Evolutionary conservation across 352 stramenopile species (phyloP), one percentile per base, ranked within the genome.

Genomic region (Phytopythium cucurbitacearum): DNA sequence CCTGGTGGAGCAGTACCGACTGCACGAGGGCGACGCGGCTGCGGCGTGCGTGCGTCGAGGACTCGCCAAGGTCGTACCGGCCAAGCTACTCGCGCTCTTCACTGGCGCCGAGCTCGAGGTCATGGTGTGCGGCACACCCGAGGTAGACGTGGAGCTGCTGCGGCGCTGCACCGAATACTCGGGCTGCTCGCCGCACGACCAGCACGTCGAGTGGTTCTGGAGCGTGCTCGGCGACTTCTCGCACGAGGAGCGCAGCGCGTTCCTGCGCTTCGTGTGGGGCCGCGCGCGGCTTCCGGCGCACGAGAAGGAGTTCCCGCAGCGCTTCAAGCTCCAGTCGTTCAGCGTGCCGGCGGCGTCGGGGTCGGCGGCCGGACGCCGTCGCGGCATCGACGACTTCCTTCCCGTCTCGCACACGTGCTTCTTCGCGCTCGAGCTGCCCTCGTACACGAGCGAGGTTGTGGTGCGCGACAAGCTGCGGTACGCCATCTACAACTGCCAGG

Each of bases 381-480:
- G 57, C 32, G 67, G 62, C 28, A 58, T 71, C 9, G 87, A 97
- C 54, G 71, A 69, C 12, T 98, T 97, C 60, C 74, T 99, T 40
- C 97, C 96, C 6, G 96, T 98, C 57, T 90, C 96, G 28, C 97
- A 98, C 60, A 99, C 97, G n/a, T 99, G 97, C 65, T 99, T 99
- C 75, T 99, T 99, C 65, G 95, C 90, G 5, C 74, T 99, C 35
- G 94, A 96, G 35, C 60, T 99, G 21, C 97, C 97, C 12, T 61
- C 84, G 40, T 99, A 99, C 67, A 96, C 88, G 40, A 94, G 69
- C 44, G 62, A 86, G 36, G 56, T 73, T 34, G 71, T 95, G 6
- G 60, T 96, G 38, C 59, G 69, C 12, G 76, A 88, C 40, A 93
- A 91, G 58, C 56, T 98, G 21, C 57, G 89, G 11, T 97, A 97